Evolutionary conservation across 2,329 filamentous ascomycete genomes (phyloP).

Genomic region (Proliferodiscus dingleyae): DNA sequence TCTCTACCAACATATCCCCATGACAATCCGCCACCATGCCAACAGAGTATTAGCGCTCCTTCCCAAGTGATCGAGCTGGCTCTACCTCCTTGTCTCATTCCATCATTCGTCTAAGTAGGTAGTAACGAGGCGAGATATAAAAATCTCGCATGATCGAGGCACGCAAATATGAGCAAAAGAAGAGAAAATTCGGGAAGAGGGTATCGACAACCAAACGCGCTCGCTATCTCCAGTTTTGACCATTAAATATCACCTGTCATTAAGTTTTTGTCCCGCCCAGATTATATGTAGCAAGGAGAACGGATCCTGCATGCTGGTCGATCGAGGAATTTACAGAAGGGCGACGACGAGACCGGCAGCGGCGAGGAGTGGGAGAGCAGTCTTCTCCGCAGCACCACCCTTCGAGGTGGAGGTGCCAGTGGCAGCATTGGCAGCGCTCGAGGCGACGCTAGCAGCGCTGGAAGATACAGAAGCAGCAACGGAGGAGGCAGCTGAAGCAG

Average conservation of each 20-base stretch:
- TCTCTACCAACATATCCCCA: no score
- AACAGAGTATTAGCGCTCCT: no score
- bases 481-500: slow-evolving; percentile 3
- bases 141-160: slow-evolving; percentile 6
- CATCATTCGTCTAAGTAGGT: slow-evolving; percentile 5
- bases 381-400: slow-evolving; percentile 23
- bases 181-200: slow-evolving; percentile 16
- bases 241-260: background rate
- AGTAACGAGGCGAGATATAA: slow-evolving; percentile 8
- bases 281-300: slow-evolving; percentile 15
- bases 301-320: background rate
- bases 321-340: slow-evolving; percentile 26
- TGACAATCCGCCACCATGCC: no score
- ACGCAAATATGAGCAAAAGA: slow-evolving; percentile 26
- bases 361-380: slow-evolving; percentile 25
- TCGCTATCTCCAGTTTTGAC: slow-evolving; percentile 11
- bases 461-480: slow-evolving; percentile 1
- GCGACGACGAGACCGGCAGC: slow-evolving; percentile 29
- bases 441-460: slow-evolving; percentile 1
- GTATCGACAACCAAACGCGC: slow-evolving; percentile 19
- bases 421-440: slow-evolving; percentile 8
- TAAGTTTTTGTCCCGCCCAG: slow-evolving; percentile 10
- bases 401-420: slow-evolving; percentile 14
- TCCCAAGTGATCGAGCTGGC: no score
- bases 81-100: no score